Conservation (phyloP, 2,329 filamentous ascomycete species). For the Neofusicoccum ribis region DNA sequence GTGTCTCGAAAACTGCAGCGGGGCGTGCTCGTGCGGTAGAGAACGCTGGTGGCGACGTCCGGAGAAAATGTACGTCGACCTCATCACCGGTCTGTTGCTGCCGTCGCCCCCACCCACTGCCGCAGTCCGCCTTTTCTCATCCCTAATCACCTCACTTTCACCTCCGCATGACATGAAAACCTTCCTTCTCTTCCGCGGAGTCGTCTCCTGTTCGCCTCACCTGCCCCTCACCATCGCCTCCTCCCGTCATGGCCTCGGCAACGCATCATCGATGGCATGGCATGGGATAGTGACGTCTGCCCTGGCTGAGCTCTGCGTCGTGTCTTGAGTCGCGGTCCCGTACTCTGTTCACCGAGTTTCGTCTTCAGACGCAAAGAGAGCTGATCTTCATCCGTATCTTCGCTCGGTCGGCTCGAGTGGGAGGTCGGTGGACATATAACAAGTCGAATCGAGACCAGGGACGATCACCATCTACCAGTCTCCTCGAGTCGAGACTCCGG, state of each 20-base stretch:
- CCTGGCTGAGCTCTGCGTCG: neutral
- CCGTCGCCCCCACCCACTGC: too few relatives aligned
- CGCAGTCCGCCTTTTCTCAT: neutral
- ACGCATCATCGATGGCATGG: neutral
- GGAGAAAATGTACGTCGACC: neutral
- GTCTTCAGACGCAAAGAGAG: neutral
- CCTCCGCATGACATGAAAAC: neutral
- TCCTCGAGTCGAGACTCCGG: slow-evolving; percentile 6
- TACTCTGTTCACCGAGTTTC: neutral
- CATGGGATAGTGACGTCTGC: slow-evolving; percentile 5
- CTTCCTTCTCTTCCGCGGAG: neutral
- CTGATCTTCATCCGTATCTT: neutral
- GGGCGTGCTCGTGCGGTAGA: neutral
- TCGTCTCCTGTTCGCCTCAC: neutral
- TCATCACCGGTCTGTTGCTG: too few relatives aligned
- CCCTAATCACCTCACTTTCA: neutral
- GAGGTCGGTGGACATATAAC: neutral
- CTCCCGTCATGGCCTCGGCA: neutral
- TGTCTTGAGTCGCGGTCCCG: neutral
- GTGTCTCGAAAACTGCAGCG: too few relatives aligned
- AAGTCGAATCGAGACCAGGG: slow-evolving; percentile 1
- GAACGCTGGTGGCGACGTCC: neutral
- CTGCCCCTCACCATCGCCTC: neutral
- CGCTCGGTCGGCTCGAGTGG: neutral
- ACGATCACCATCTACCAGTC: neutral